Evolutionary conservation across 2,329 filamentous ascomycete genomes (phyloP), one percentile per base, ranked within the genome.

Genomic region (Phoma herbarum): DNA sequence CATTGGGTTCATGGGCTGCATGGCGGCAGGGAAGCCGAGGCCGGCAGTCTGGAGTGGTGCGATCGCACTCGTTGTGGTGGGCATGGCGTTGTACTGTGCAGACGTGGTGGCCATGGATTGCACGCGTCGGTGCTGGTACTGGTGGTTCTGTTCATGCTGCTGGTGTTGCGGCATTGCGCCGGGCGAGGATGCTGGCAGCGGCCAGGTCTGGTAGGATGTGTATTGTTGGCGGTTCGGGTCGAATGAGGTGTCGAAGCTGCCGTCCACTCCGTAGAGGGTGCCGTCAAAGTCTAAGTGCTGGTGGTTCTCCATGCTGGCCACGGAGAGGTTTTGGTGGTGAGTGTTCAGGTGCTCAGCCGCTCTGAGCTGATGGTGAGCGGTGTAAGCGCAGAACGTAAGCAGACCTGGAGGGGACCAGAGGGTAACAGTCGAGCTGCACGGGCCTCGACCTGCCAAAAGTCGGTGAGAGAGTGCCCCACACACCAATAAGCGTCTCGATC

Each of bases 251-350:
- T 75, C 77, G 62, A 78, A 80, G 65, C 71, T 61, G 48, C 64
- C 76, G 68, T 80, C 76, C 52, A 78, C 68, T 65, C 66, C 70
- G 60, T 70, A 71, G 47, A 71, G 63, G 63, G 68, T 57, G 62
- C 66, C 64, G 64, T 79, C 78, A 60, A 78, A 65, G 63, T 74
- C 69, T 64, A 76, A 67, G 69, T 78, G 75, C 57, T 68, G 68
- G 22, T 59, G 56, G 70, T 79, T 74, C 65, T 82, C 79, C 80
- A 82, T 82, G 68, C 70, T 61, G 64, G 52, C 61, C 61, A 64
- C 64, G 61, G 66, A 61, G 65, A 42, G 50, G 43, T 60, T 66
- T 63, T 61, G 62, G 63, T 62, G 59, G 66, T 61, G 65, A 69
- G 67, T 54, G 57, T 63, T 60, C 33, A 51, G 37, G 41, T 57